Conservation (phyloP, 108 stramenopile genomes). For the Skeletonema tropicum region DNA sequence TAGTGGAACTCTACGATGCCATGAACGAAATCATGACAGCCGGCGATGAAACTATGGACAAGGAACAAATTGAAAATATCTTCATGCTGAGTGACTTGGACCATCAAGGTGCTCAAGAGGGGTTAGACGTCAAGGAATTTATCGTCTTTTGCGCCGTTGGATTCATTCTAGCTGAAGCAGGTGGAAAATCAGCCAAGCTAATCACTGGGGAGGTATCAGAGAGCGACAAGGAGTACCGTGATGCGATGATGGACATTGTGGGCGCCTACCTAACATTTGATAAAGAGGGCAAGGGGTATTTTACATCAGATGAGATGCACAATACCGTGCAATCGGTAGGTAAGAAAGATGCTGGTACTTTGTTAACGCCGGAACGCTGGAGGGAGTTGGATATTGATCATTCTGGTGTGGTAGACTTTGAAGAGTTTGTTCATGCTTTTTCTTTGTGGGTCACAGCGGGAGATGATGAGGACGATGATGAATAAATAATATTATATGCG, state of each 20-base stretch:
- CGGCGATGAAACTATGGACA: conserved; percentile 18
- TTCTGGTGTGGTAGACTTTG: conserved; percentile 48
- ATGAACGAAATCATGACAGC: conserved; percentile 44
- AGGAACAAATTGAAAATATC: conserved; percentile 42
- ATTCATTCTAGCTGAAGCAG: conserved; percentile 53
- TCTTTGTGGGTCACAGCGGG: conserved; percentile 48
- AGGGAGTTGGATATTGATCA: conserved; percentile 48
- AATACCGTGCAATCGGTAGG: conserved; percentile 28
- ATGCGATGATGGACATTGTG: conserved; percentile 58
- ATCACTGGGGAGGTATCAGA: conserved; percentile 45
- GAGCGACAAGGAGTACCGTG: conserved; percentile 47
- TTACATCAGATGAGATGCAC: conserved; percentile 55
- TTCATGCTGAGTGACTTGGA: conserved; percentile 54
- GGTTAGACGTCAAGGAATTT: conserved; percentile 51
- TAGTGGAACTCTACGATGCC: conserved; percentile 38
- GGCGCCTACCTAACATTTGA: conserved; percentile 53
- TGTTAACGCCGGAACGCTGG: conserved; percentile 51
- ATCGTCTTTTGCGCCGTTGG: conserved; percentile 55
- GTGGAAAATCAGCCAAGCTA: conserved; percentile 41
- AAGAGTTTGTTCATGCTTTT: conserved; percentile 53
- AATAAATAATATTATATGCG: background rate
- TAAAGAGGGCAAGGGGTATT: conserved; percentile 50
- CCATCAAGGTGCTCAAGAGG: conserved; percentile 36
- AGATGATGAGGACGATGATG: conserved; percentile 42
- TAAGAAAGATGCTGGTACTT: conserved; percentile 45